A percentile compares a stretch with the other conserved stretches of the same genome.
phyloP scores from a whole-genome alignment of 1,139 yeast genomes.

The Pichia sp. region DNA sequence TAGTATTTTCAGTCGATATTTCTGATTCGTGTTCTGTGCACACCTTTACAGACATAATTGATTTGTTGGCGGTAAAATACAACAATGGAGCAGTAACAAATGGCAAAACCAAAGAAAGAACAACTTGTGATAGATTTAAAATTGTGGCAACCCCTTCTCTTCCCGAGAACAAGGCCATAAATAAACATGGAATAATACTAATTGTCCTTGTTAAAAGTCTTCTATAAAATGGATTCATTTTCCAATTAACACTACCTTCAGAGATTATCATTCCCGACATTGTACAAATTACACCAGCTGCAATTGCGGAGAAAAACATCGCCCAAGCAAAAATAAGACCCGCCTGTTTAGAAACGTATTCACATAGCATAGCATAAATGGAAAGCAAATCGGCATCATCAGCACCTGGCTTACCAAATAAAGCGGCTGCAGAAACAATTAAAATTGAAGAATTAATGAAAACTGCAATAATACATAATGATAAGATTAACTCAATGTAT shows the following conservation, averaged over 20 bases:
- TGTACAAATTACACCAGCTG: slow-evolving; percentile 79
- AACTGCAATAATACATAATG: slow-evolving; percentile 64
- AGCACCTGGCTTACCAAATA: slow-evolving; percentile 55
- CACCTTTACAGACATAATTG: slow-evolving; percentile 50
- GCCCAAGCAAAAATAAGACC: slow-evolving; percentile 72
- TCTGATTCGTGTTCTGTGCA: slow-evolving; percentile 10
- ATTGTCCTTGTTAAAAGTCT: slow-evolving; percentile 64
- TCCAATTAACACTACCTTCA: slow-evolving; percentile 76
- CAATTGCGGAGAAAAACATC: slow-evolving; percentile 68
- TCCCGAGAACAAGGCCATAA: slow-evolving; percentile 59
- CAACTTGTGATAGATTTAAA: slow-evolving; percentile 70
- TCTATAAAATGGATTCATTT: slow-evolving; percentile 61
- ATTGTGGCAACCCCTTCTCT: slow-evolving; percentile 64
- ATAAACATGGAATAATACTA: slow-evolving; percentile 66
- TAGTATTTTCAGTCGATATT: slow-evolving; percentile 7
- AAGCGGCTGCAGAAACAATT: slow-evolving; percentile 67
- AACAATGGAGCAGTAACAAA: slow-evolving; percentile 85
- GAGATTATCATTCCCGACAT: slow-evolving; percentile 78
- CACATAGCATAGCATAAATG: slow-evolving; percentile 58
- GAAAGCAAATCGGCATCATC: slow-evolving; percentile 68
- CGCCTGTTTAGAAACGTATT: slow-evolving; percentile 59
- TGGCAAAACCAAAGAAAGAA: slow-evolving; percentile 62
- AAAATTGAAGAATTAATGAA: slow-evolving; percentile 71
- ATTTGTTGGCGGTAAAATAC: slow-evolving; percentile 69
- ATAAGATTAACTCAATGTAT: slow-evolving; percentile 56